Evolutionary conservation across 2,329 filamentous ascomycete genomes (phyloP), one percentile per base, ranked within the genome.

Genomic region (Cytospora leucostoma): DNA sequence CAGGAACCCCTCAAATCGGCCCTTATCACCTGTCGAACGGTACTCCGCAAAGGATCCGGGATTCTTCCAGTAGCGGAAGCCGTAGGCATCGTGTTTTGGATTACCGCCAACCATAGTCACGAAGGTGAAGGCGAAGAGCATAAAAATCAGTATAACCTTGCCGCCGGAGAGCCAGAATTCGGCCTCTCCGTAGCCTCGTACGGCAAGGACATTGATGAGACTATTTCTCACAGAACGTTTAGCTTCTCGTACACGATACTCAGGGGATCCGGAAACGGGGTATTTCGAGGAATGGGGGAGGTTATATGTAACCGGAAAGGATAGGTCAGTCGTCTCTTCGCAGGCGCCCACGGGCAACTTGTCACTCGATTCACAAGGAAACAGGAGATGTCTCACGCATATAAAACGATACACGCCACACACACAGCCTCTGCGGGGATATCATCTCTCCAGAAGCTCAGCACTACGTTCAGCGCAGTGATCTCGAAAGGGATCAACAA

Each of bases 61-160:
- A 3, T 80, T 69, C 13, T 79, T 81, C 88, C 88, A 90, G 71
- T 88, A 86, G 19, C 88, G 80, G 72, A 92, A 92, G 21, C 89
- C 89, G 70, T 87, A 91, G 1, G 85, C 79, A 69, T 90, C 88
- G 55, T 84, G 78, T 7, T 86, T 72, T 0, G 91, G 91, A 68
- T 93, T 93, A 35, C 89, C 91, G 40, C 90, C 91, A 8, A 92
- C 79, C 88, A 93, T 92, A 56, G 86, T 88, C 68, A 94, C 81
- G 71, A 94, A 90, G n/a, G 91, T 93, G 75, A 89, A 93, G 70
- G 81, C 76, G 73, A 92, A 88, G 59, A 91, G 78, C 13, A 87
- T 85, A 65, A 88, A 78, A 68, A 89, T 89, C 54, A 91, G 79
- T 27, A 90, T 73, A 38, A 90, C 80, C 72, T 91, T 90, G 67